Evolutionary conservation across 345 rosid species (phyloP), one percentile per base, ranked within the genome.

Genomic region (Hypericum androsaemum): DNA sequence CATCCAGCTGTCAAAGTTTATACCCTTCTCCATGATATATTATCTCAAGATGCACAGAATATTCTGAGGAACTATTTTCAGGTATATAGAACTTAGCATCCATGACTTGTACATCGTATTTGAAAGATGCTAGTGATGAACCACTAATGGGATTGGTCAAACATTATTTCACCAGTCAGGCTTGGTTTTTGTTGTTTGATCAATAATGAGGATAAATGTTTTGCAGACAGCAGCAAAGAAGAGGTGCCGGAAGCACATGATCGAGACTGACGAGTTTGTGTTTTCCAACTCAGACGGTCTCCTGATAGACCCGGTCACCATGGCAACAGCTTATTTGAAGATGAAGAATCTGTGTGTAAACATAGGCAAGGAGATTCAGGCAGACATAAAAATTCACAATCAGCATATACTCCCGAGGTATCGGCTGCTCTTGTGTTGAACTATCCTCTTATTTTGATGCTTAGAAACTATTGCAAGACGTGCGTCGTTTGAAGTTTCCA

Each of bases 251-350:
- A 66, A 61, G 37, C 66, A 56, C 66, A 66, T 66, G 71, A 41
- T 61, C 6, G 71, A 66, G 44, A 66, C 71, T n/a, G 71, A 66
- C 40, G 71, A 66, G 41, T 66, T 66, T 37, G 62, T 66, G 42
- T 56, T 65, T 3, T 35, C 49, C 58, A 66, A 61, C 37, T 56
- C 58, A 6, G 71, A 66, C 56, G 62, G 66, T 52, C 61, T 50
- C 62, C 49, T 66, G 37, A 45, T 52, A 47, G 71, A 66, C 56
- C 41, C 66, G 32, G 52, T 66, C 37, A 66, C 71, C 6, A 56
- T 66, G 37, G 56, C 71, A 7, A 66, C 71, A 7, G 71, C 71
- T 17, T 66, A 60, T 41, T 52, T 61, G 22, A 66, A 66, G 52
- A 60, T 66, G 66, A 66, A 66, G 52, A 66, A 61, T 32, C 40